phyloP scores from a whole-genome alignment of 2,329 filamentous ascomycete species.

The Biscogniauxia marginata region DNA sequence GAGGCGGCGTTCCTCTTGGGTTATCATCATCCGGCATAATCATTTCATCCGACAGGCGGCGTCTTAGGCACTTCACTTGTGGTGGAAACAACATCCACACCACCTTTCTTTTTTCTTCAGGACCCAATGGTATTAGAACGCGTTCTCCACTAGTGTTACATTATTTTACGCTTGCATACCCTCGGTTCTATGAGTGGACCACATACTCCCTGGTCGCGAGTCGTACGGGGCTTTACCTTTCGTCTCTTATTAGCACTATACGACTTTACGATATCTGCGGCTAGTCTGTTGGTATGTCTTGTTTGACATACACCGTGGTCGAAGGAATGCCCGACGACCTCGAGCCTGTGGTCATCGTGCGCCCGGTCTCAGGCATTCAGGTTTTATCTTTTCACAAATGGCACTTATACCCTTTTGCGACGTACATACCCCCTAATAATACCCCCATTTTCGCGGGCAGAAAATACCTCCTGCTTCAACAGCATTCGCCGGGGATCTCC shows the following conservation, averaged over 20 bases:
- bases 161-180: constrained; percentile 25
- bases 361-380: constrained; percentile 23
- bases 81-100: constrained; percentile 12
- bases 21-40: constrained; percentile 25
- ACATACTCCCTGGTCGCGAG: constrained; percentile 23
- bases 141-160: constrained; percentile 5
- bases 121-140: constrained; percentile 12
- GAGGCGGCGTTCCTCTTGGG: constrained; percentile 27
- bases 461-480: constrained; percentile 25
- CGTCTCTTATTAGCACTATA: constrained; percentile 18
- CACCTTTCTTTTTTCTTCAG: constrained; percentile 6
- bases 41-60: constrained; percentile 24
- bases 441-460: constrained; percentile 22
- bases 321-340: constrained; percentile 18
- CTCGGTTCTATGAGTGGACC: constrained; percentile 23
- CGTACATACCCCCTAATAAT: constrained; percentile 23
- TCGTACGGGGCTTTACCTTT: constrained; percentile 26
- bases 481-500: constrained; percentile 10
- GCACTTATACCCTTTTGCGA: constrained; percentile 24
- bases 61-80: constrained; percentile 25
- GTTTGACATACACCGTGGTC: constrained; percentile 13
- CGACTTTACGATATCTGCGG: constrained; percentile 27
- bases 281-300: constrained; percentile 10
- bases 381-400: constrained; percentile 13
- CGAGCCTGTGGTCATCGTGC: constrained; percentile 27